These are phyloP conservation scores for Balamuthia mandrillaris DNA, from an alignment of 208 protist genomes.

Conservation along the genomic window DNA sequence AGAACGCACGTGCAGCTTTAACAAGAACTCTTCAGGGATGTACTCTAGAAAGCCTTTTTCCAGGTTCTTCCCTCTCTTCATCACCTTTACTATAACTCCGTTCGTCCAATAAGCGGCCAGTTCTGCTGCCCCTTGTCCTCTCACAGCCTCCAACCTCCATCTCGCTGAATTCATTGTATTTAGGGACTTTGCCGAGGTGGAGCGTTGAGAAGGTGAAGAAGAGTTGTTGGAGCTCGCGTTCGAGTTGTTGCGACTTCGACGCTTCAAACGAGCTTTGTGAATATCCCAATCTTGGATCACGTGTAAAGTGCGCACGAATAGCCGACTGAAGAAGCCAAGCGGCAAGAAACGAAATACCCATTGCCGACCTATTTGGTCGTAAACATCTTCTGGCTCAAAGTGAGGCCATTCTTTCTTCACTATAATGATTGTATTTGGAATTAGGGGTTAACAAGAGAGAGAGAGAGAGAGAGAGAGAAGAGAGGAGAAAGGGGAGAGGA, in stretches of 20 bases:
- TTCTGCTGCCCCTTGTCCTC: not conserved
- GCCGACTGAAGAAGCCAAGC: conserved; percentile 34
- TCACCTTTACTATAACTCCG: not conserved
- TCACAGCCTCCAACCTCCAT: too few relatives aligned
- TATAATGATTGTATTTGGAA: not conserved
- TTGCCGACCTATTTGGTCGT: not conserved
- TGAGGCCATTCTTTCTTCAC: conserved; percentile 5
- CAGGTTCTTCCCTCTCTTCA: not conserved
- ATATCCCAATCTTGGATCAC: too few relatives aligned
- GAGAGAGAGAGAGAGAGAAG: not conserved
- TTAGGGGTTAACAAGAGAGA: not conserved
- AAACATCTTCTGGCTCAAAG: conserved; percentile 17
- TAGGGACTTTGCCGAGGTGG: too few relatives aligned
- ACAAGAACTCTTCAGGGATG: conserved; percentile 39
- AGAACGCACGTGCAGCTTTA: conserved; percentile 38
- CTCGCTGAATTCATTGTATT: too few relatives aligned
- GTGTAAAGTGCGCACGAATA: conserved; percentile 32
- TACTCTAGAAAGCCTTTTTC: conserved; percentile 37
- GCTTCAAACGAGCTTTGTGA: too few relatives aligned
- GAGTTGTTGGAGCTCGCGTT: too few relatives aligned
- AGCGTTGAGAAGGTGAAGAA: too few relatives aligned
- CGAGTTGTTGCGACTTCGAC: too few relatives aligned
- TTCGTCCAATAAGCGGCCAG: conserved; percentile 34
- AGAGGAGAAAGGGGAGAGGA: not conserved
- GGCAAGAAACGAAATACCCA: conserved; percentile 36